Conservation (phyloP, 2,329 filamentous ascomycete species). For the Calonectria hongkongensis region DNA sequence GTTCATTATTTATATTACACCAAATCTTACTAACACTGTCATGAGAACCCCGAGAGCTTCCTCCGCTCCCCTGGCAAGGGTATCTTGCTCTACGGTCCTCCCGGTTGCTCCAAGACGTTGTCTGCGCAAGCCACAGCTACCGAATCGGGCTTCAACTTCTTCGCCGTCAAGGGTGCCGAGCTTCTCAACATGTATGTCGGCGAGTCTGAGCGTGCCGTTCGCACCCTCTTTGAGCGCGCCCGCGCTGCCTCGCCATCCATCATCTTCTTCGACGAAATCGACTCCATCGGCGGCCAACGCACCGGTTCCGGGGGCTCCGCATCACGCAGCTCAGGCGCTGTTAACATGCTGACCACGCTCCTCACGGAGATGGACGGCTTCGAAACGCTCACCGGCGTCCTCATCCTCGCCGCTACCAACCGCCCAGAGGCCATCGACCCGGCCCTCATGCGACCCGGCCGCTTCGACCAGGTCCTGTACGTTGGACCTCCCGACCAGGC, state of each 20-base stretch:
- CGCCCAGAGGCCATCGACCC: slow-evolving; percentile 90
- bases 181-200: slow-evolving; percentile 98
- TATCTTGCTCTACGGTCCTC: slow-evolving; percentile 91
- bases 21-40: not conserved
- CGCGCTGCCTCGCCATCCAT: slow-evolving; percentile 91
- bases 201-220: slow-evolving; percentile 90
- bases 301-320: slow-evolving; percentile 65
- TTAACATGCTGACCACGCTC: slow-evolving; percentile 92
- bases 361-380: slow-evolving; percentile 98
- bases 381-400: slow-evolving; percentile 86
- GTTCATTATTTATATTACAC: slow-evolving; percentile 6
- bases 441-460: slow-evolving; percentile 88
- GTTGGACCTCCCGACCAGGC: slow-evolving; percentile 85
- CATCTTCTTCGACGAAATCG: slow-evolving; percentile 98
- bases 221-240: slow-evolving; percentile 90
- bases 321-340: slow-evolving; percentile 66
- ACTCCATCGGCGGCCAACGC: slow-evolving; percentile 82
- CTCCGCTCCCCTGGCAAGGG: slow-evolving; percentile 82
- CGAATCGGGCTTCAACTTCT: slow-evolving; percentile 93
- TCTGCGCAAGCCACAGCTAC: slow-evolving; percentile 93
- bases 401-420: slow-evolving; percentile 94
- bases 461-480: slow-evolving; percentile 90
- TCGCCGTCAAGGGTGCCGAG: slow-evolving; percentile 94
- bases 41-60: slow-evolving; percentile 59
- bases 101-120: slow-evolving; percentile 95